phyloP scores from a whole-genome alignment of 2,329 filamentous ascomycete genomes.

The Apiospora phragmitis region DNA sequence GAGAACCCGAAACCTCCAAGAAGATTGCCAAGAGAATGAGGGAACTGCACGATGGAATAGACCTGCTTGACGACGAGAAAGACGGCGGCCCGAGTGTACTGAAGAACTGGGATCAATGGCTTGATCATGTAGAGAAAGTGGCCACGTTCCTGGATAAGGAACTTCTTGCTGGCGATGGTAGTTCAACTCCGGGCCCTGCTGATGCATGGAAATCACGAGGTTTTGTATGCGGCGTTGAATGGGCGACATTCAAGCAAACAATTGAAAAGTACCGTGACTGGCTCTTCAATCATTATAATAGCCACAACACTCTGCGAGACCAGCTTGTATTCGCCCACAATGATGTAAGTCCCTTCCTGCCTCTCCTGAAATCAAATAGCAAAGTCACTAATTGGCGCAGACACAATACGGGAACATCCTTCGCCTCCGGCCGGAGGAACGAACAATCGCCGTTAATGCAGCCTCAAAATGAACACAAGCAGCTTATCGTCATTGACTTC shows the following conservation, averaged over 20 bases:
- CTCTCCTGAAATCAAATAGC: neutral
- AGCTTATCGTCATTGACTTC: conserved; percentile 96
- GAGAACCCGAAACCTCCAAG: conserved; percentile 78
- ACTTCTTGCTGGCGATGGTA: conserved; percentile 46
- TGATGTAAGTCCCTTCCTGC: conserved; percentile 63
- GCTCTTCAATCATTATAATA: conserved; percentile 72
- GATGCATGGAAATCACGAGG: conserved; percentile 68
- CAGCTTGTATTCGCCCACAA: conserved; percentile 94
- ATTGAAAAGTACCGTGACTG: conserved; percentile 77
- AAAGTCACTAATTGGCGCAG: conserved; percentile 43
- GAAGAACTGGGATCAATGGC: conserved; percentile 94
- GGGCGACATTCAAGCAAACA: conserved; percentile 72
- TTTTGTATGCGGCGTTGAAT: conserved; percentile 80
- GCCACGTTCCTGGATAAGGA: conserved; percentile 59
- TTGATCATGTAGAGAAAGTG: conserved; percentile 63
- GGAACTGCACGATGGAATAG: conserved; percentile 91
- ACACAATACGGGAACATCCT: conserved; percentile 99
- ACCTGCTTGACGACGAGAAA: conserved; percentile 76
- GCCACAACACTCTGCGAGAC: conserved; percentile 64
- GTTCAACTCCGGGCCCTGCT: conserved; percentile 28
- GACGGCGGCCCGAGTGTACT: conserved; percentile 80
- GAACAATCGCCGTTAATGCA: conserved; percentile 84
- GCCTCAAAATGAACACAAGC: conserved; percentile 91
- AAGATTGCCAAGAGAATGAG: conserved; percentile 98
- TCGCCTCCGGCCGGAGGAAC: conserved; percentile 64